These are phyloP conservation scores for Sicyos baderoa DNA, from an alignment of 306 rosid genomes.

Conservation along the genomic window DNA sequence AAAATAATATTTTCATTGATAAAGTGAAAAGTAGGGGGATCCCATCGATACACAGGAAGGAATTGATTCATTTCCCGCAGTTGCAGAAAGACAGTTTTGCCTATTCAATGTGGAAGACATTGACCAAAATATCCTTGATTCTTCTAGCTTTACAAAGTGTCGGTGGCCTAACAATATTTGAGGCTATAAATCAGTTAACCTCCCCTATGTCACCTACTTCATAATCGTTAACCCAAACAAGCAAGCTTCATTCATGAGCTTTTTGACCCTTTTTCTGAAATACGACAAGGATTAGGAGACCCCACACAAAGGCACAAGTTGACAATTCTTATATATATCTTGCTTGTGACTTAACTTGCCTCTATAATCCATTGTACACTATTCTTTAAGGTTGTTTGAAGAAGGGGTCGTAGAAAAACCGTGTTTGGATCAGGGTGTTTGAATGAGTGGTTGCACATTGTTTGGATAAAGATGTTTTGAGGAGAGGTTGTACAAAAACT, in stretches of 20 bases:
- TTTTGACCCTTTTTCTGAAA: background rate
- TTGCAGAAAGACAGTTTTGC: slow-evolving; percentile 5
- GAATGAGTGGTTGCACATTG: too few relatives aligned
- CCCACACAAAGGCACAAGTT: slow-evolving; percentile 14
- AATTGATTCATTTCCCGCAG: slow-evolving; percentile 10
- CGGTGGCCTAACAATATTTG: slow-evolving; percentile 19
- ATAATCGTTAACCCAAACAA: slow-evolving; percentile 13
- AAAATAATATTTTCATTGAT: too few relatives aligned
- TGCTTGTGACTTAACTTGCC: slow-evolving; percentile 2
- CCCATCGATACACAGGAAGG: background rate
- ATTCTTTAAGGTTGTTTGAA: background rate
- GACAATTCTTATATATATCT: slow-evolving; percentile 7
- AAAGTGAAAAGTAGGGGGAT: too few relatives aligned
- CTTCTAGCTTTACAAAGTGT: slow-evolving; percentile 17
- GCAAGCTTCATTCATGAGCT: background rate
- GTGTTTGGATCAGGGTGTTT: too few relatives aligned
- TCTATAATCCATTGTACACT: background rate
- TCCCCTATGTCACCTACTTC: slow-evolving; percentile 4
- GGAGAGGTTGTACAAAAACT: too few relatives aligned
- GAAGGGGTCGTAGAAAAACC: too few relatives aligned
- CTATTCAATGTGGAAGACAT: background rate
- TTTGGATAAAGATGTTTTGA: too few relatives aligned
- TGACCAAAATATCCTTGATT: slow-evolving; percentile 13
- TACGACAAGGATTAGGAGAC: background rate
- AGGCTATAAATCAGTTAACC: slow-evolving; percentile 3